Base-by-base conservation (phyloP, 1,139 yeast species). In the Taphrina populina region DNA sequence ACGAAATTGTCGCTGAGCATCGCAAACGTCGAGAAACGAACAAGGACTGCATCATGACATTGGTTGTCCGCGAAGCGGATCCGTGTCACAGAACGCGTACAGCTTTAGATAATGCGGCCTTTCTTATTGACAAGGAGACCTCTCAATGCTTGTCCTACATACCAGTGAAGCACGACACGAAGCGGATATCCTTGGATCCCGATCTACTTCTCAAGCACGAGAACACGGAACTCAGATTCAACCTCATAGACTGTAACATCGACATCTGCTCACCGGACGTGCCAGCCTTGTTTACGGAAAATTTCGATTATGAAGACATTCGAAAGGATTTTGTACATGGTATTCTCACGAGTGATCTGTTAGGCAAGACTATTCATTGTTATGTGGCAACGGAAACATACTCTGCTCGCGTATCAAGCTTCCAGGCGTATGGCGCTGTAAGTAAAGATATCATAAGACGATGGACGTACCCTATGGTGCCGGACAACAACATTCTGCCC, bases 221-320 rank as follows among this genome's bases (percentile, higher is more conserved):
- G 60, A 90, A 85, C 60, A 80, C 92, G 62, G 78, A 80, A 10
- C 75, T 92, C 58, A 79, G 96, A 67, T 94, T 92, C 68, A 97
- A 92, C 70, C 77, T 92, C 62, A 88, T 94, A 61, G 99, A 92
- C 71, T 92, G 98, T 69, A 94, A 86, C 67, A 88, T 92, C 59
- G 98, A 92, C 71, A 88, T 92, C 60, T 92, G 99, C 70, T 77
- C 96, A 5, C 90, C 95, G 1, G 90, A 84, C 63, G 96, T 94
- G 26, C 97, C 97, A 1, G 95, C 95, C 23, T 82, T 92, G 60
- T 92, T 90, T 71, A 95, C 88, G 64, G 99, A 92, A 66, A 90
- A 92, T 69, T 92, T 92, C 65, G 99, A 92, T 71, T 92, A 90
- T 69, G 96, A 90, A 68, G 74, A 80, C 58, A 75, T 92, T 62